Evolutionary conservation across 2,329 filamentous ascomycete species (phyloP), one percentile per base, ranked within the genome.

Genomic region (Zasmidium cellare): DNA sequence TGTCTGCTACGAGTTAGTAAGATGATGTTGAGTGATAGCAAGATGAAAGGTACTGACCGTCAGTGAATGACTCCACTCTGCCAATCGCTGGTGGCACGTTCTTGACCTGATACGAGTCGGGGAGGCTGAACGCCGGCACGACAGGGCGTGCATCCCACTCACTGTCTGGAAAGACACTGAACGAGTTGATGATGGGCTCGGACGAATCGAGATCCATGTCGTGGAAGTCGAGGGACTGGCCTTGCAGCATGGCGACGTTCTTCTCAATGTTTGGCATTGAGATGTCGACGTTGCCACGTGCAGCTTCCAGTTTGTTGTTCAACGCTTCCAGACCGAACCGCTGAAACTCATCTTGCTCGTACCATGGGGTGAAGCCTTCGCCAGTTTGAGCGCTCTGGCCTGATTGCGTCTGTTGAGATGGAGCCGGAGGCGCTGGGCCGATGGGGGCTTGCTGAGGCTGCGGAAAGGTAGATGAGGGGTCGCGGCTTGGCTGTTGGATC

Each of bases 121-220:
- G 86, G 9, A 88, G 75, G 9, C 78, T 80, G 71, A 85, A 89
- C 60, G 87, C 84, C 19, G 85, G 84, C 65, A 88, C 82, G 46
- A 87, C 75, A 18, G 84, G 82, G 20, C 83, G 81, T 24, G 68
- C 62, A 44, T 65, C 60, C 35, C 35, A 41, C 53, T 63, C 66
- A 60, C 69, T 46, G 80, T 80, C 61, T 51, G 84, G 83, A 66
- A 87, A 88, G 6, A 85, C 84, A 3, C 83, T 84, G 69, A 87
- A 88, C 1, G 82, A 84, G n/a, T 83, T 81, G 68, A 86, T 83
- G 46, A 88, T 72, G 24, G 85, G 84, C 18, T 74, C 71, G 3
- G 66, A 48, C 28, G 59, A 68, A 57, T 86, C 86, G 56, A 88
- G 74, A 69, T 88, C 85, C 63, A 89, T 75, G 23, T 85, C 86